Evolutionary conservation across 257 asterid species (phyloP).

Genomic region (Cordia subcordata): DNA sequence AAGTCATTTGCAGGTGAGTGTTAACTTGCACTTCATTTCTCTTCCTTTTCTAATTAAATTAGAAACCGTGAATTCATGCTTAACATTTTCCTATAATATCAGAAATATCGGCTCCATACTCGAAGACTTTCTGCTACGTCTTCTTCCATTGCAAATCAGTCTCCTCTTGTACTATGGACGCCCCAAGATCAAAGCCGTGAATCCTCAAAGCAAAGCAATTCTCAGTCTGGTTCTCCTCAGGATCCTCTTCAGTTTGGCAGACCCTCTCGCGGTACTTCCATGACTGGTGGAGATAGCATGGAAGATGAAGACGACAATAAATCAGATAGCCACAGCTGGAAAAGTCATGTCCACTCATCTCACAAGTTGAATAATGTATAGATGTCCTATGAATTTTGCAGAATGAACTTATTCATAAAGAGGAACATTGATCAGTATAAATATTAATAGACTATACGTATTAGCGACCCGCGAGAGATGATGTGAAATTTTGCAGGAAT

Average conservation of each 20-base stretch:
- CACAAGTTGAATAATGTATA: constrained; percentile 21
- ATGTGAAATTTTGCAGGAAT: constrained; percentile 58
- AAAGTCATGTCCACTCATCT: constrained; percentile 19
- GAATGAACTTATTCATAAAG: constrained; percentile 18
- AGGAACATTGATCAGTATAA: background rate
- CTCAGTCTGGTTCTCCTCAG: constrained; percentile 45
- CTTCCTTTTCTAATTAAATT: background rate
- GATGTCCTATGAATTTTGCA: constrained; percentile 23
- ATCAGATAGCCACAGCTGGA: constrained; percentile 45
- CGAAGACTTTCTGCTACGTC: constrained; percentile 32
- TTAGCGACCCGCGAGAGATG: constrained; percentile 32
- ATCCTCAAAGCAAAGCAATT: constrained; percentile 32
- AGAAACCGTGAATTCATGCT: background rate
- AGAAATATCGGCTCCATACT: constrained; percentile 83
- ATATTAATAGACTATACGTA: constrained; percentile 23
- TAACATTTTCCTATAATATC: constrained; percentile 18
- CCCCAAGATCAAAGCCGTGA: constrained; percentile 30
- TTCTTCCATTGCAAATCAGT: constrained; percentile 23
- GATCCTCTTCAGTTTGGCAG: constrained; percentile 35
- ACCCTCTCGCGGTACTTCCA: constrained; percentile 33
- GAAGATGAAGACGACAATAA: constrained; percentile 45
- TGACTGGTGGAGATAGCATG: constrained; percentile 37
- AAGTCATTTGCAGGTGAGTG: constrained; percentile 83
- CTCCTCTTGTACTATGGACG: constrained; percentile 22
- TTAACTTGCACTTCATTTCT: background rate